Conservation (phyloP, 441 rosid genomes). For the Bocquillonia castaneifolia region DNA sequence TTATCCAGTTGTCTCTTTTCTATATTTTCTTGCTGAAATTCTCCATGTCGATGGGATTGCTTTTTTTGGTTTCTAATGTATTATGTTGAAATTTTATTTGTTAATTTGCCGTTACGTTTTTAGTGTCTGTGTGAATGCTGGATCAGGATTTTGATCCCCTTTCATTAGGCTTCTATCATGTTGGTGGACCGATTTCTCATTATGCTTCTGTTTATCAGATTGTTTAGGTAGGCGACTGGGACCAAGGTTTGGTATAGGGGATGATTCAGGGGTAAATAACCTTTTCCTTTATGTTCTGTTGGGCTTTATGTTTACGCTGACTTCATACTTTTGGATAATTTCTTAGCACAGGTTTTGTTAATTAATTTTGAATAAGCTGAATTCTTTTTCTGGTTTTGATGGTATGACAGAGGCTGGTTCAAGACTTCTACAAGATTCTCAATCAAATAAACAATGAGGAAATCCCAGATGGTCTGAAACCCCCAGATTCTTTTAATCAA, state of each 20-base stretch:
- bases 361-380: conserved; percentile 22
- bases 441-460: conserved; percentile 72
- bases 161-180: conserved; percentile 14
- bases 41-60: background rate
- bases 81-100: background rate
- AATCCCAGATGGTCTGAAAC: conserved; percentile 79
- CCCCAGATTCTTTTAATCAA: conserved; percentile 72
- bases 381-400: conserved; percentile 26
- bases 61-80: background rate
- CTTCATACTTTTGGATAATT: background rate
- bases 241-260: conserved; percentile 83
- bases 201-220: conserved; percentile 46
- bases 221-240: conserved; percentile 98
- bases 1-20: background rate
- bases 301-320: background rate
- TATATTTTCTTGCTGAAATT: background rate
- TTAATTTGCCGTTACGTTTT: background rate
- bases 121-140: conserved; percentile 4
- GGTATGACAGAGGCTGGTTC: conserved; percentile 68
- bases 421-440: conserved; percentile 77
- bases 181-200: conserved; percentile 18
- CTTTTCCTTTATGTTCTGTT: conserved; percentile 12
- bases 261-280: conserved; percentile 85
- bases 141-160: background rate
- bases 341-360: conserved; percentile 12